A percentile compares a stretch with the other conserved stretches of the same genome.
Conservation (phyloP, 306 rosid species). For the Datisca glomerata region DNA sequence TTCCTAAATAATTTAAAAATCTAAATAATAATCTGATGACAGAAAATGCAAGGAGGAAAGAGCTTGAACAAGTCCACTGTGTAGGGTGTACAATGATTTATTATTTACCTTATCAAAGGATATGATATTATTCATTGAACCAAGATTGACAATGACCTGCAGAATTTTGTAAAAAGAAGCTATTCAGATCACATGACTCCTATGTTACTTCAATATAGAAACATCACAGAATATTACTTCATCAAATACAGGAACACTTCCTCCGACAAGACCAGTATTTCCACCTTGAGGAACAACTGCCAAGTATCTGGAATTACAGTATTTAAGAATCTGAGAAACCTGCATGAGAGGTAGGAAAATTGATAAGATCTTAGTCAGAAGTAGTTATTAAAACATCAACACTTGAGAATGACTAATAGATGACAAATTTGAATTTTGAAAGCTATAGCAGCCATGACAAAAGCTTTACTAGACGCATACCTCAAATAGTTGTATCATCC, state of each 20-base stretch:
- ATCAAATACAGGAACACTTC: slow-evolving; percentile 95
- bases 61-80: background rate
- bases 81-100: slow-evolving; percentile 11
- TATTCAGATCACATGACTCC: slow-evolving; percentile 1
- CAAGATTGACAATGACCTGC: slow-evolving; percentile 77
- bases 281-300: slow-evolving; percentile 99
- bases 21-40: no score
- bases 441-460: no score
- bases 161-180: slow-evolving; percentile 20
- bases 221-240: slow-evolving; percentile 57
- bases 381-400: no score
- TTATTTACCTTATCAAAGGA: slow-evolving; percentile 76
- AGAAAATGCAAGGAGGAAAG: background rate
- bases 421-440: no score
- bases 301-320: slow-evolving; percentile 73
- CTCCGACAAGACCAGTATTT: slow-evolving; percentile 97
- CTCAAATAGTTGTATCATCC: no score
- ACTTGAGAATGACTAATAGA: no score
- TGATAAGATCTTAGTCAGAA: slow-evolving; percentile 1
- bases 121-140: slow-evolving; percentile 60
- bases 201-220: background rate
- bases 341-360: slow-evolving; percentile 18
- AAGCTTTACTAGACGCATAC: no score
- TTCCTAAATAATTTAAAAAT: no score
- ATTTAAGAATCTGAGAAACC: slow-evolving; percentile 73